Conservation (phyloP, 78 protist species). For the Dictyostelium firmibasis region DNA sequence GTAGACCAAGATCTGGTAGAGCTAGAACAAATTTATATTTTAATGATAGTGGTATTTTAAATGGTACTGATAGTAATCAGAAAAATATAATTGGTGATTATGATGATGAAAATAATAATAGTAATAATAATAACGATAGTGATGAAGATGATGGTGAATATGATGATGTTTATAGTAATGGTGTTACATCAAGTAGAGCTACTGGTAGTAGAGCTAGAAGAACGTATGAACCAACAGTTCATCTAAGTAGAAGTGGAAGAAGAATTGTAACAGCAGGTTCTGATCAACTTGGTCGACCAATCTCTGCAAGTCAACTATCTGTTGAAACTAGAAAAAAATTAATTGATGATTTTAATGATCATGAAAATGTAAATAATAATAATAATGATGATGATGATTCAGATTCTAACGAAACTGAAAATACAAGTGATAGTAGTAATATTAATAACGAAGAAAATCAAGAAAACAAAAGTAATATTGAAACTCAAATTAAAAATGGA, state of each 20-base stretch:
- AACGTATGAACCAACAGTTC: background rate
- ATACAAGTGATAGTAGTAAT: background rate
- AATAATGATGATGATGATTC: background rate
- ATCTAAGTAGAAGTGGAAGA: conserved; percentile 39
- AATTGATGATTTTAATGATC: background rate
- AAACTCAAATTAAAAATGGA: background rate
- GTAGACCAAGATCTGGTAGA: background rate
- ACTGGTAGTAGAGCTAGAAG: background rate
- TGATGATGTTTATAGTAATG: background rate
- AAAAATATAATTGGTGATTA: too few species aligned
- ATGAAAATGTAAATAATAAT: background rate
- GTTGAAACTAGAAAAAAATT: background rate
- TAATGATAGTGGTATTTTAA: background rate
- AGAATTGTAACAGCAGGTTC: background rate
- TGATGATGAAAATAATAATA: background rate
- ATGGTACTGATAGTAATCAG: background rate
- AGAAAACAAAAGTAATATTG: background rate
- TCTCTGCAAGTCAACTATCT: background rate
- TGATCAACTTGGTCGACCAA: conserved; percentile 44
- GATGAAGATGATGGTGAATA: background rate
- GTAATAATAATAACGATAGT: background rate
- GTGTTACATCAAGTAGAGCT: background rate
- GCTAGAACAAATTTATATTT: background rate
- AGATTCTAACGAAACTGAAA: too few species aligned
- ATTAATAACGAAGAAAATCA: background rate